Conservation (phyloP, 129 eudicot genomes). For the Tanacetum coccineum region DNA sequence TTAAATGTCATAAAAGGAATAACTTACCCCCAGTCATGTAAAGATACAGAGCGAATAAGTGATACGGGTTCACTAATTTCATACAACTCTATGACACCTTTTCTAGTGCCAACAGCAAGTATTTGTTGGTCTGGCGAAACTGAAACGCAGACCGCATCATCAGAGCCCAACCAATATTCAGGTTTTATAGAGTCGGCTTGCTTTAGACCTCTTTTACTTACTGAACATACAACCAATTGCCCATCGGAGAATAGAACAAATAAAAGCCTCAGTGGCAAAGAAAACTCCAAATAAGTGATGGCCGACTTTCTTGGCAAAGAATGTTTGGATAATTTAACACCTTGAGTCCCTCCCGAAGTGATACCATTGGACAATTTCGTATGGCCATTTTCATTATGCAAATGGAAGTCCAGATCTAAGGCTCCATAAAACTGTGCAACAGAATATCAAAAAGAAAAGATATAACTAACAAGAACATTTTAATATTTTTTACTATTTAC, state of each 20-base stretch:
- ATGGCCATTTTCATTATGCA: constrained; percentile 32
- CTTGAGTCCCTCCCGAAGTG: constrained; percentile 40
- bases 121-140: constrained; percentile 83
- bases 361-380: constrained; percentile 54
- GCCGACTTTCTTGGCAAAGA: constrained; percentile 39
- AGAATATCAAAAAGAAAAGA: constrained; percentile 7
- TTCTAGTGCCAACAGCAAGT: constrained; percentile 95
- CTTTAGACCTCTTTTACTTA: constrained; percentile 83
- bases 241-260: constrained; percentile 78
- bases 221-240: constrained; percentile 66
- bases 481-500: constrained; percentile 2
- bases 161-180: constrained; percentile 67
- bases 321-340: constrained; percentile 32
- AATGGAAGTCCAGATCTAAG: constrained; percentile 51
- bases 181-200: constrained; percentile 63
- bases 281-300: constrained; percentile 59
- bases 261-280: constrained; percentile 49
- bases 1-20: constrained; percentile 17
- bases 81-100: constrained; percentile 77
- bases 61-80: constrained; percentile 70
- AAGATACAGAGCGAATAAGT: constrained; percentile 76
- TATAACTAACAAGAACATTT: not conserved
- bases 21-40: constrained; percentile 98
- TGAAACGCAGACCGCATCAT: constrained; percentile 82
- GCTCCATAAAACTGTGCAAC: constrained; percentile 75